Percentiles rank a stretch among this genome's conserved stretches.
Evolutionary conservation across 1,139 yeast species (phyloP).

Genomic region (Yamadazyma friedrichii): DNA sequence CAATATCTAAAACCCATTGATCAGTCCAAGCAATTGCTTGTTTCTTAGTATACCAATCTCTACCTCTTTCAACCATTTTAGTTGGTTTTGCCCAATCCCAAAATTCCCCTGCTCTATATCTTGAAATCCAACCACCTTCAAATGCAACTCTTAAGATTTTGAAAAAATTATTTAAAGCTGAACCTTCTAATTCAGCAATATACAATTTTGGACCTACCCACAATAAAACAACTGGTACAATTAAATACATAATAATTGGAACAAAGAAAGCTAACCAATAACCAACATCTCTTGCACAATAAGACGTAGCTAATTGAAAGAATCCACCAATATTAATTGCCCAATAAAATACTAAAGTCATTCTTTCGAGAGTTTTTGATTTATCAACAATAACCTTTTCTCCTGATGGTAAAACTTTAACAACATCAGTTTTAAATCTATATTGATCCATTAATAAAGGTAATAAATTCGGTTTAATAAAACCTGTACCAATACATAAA

Average conservation of each 20-base stretch:
- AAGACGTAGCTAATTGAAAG: slow-evolving; percentile 75
- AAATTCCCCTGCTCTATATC: slow-evolving; percentile 36
- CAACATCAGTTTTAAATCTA: slow-evolving; percentile 54
- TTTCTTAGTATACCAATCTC: slow-evolving; percentile 24
- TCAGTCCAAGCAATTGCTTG: slow-evolving; percentile 45
- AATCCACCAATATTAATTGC: slow-evolving; percentile 80
- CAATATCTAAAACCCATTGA: slow-evolving; percentile 63
- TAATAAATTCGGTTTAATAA: slow-evolving; percentile 50
- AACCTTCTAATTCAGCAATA: slow-evolving; percentile 43
- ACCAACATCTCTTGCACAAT: slow-evolving; percentile 66
- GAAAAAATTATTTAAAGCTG: slow-evolving; percentile 44
- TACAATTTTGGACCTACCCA: slow-evolving; percentile 37
- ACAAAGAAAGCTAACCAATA: slow-evolving; percentile 75
- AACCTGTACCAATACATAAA: slow-evolving; percentile 48
- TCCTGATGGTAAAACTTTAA: slow-evolving; percentile 58
- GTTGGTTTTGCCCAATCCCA: slow-evolving; percentile 60
- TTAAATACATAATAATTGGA: slow-evolving; percentile 51
- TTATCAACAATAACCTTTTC: slow-evolving; percentile 72
- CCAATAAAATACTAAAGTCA: slow-evolving; percentile 77
- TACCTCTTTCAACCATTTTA: slow-evolving; percentile 45
- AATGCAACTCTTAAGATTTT: slow-evolving; percentile 42
- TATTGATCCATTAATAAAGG: slow-evolving; percentile 56
- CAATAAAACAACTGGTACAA: slow-evolving; percentile 47
- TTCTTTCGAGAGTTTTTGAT: slow-evolving; percentile 66
- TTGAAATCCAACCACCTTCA: slow-evolving; percentile 36